Evolutionary conservation across 495 filamentous ascomycete species (phyloP).

Genomic region (Apodospora peruviana): DNA sequence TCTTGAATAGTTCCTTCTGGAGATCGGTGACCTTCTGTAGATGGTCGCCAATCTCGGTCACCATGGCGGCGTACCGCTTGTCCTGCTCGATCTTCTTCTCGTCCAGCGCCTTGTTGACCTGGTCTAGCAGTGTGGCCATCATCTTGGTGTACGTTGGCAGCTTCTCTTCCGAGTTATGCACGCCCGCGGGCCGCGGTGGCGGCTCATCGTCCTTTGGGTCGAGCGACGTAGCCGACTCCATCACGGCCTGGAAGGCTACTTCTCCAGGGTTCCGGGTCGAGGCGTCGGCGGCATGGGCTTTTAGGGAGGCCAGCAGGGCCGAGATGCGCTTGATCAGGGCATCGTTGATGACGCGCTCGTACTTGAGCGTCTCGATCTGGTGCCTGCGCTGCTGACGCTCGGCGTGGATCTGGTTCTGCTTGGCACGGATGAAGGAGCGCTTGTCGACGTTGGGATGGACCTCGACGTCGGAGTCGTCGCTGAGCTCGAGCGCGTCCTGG

Average conservation of each 20-base stretch:
- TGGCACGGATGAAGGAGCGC: conserved; percentile 94
- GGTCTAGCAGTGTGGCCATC: conserved; percentile 87
- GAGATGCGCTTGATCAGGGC: conserved; percentile 79
- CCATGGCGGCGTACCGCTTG: conserved; percentile 64
- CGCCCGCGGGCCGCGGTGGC: conserved; percentile 64
- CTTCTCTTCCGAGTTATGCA: conserved; percentile 65
- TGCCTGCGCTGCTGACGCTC: conserved; percentile 76
- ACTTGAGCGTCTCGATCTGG: conserved; percentile 86
- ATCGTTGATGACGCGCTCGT: conserved; percentile 90
- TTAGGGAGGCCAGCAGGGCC: conserved; percentile 63
- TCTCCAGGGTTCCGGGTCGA: conserved; percentile 61
- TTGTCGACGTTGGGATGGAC: conserved; percentile 99
- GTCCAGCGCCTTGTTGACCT: conserved; percentile 86
- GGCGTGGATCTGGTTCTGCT: conserved; percentile 93
- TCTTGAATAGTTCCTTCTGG: conserved; percentile 64
- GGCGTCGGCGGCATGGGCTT: conserved; percentile 61
- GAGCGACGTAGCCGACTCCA: conserved; percentile 57
- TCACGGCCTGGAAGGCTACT: conserved; percentile 78
- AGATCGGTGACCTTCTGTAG: conserved; percentile 68
- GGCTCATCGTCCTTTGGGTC: conserved; percentile 70
- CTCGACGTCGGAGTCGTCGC: conserved; percentile 96
- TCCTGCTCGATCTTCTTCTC: conserved; percentile 51
- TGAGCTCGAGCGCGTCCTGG: conserved; percentile 86
- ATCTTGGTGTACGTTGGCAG: conserved; percentile 88
- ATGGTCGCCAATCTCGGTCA: conserved; percentile 70